Conservation (phyloP, 2,329 filamentous ascomycete genomes). For the Verticillium klebahnii region DNA sequence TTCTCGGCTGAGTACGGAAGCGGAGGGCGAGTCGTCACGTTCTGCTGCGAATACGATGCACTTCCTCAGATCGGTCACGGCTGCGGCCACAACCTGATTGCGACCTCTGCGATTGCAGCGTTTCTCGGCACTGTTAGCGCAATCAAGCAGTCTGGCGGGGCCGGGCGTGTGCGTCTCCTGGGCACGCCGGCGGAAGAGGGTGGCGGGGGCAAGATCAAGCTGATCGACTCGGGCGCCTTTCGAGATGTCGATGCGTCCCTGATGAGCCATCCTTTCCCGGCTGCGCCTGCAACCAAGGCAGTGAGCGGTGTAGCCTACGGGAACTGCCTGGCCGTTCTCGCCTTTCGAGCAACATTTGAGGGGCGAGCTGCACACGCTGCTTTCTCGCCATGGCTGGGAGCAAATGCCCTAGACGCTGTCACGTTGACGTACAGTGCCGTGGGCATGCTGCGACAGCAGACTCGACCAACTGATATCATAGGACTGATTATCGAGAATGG, state of each 20-base stretch:
- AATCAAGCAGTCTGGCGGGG: slow-evolving; percentile 20
- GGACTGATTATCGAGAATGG: neutral
- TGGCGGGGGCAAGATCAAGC: slow-evolving; percentile 34
- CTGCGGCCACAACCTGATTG: slow-evolving; percentile 42
- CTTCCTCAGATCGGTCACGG: slow-evolving; percentile 32
- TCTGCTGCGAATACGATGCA: too few relatives aligned
- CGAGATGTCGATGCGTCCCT: slow-evolving; percentile 31
- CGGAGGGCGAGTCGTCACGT: too few relatives aligned
- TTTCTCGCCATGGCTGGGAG: too few relatives aligned
- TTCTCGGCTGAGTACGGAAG: too few relatives aligned
- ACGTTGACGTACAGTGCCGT: slow-evolving; percentile 17
- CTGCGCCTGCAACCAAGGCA: neutral
- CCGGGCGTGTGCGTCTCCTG: slow-evolving; percentile 32
- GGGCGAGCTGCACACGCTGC: too few relatives aligned
- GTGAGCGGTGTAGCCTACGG: too few relatives aligned
- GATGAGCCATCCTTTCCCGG: slow-evolving; percentile 18
- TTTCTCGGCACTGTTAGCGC: slow-evolving; percentile 32
- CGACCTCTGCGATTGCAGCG: slow-evolving; percentile 31
- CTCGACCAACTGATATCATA: slow-evolving; percentile 17
- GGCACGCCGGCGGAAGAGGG: slow-evolving; percentile 40
- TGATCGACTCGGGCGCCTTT: slow-evolving; percentile 28
- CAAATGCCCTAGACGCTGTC: too few relatives aligned
- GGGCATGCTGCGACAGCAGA: slow-evolving; percentile 32
- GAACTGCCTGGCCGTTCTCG: too few relatives aligned
- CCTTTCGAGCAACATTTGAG: too few relatives aligned